phyloP scores from a whole-genome alignment of 352 stramenopile species.

The Phytopythium oedochilum region DNA sequence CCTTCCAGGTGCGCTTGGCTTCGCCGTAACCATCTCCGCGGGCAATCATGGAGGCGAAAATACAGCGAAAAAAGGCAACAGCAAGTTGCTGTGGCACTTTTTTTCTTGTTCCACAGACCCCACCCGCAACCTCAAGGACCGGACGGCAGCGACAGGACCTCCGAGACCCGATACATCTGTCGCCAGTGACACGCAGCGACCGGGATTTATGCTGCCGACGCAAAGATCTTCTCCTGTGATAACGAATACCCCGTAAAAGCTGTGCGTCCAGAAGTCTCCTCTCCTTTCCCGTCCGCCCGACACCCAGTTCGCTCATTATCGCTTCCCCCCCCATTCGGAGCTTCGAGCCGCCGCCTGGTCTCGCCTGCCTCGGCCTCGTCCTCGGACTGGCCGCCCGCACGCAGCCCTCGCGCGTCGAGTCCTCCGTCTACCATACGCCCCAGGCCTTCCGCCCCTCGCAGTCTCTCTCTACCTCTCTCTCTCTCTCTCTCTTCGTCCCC shows the following conservation, averaged over 20 bases:
- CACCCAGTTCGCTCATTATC: neutral
- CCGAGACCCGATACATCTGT: neutral
- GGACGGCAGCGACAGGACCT: no score
- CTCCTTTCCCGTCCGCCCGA: neutral
- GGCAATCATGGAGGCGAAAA: no score
- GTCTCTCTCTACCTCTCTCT: neutral
- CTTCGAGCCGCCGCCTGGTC: neutral
- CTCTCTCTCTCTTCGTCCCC: neutral
- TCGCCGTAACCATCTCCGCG: no score
- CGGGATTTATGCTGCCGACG: no score
- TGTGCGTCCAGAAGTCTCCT: neutral
- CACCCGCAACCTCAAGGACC: no score
- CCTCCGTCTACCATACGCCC: conserved; percentile 1
- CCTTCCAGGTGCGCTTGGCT: neutral
- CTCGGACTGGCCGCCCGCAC: neutral
- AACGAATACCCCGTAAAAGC: neutral
- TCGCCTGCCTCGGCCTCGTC: neutral
- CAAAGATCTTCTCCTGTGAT: neutral
- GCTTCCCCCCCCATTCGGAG: conserved; percentile 1
- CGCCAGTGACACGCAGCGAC: neutral
- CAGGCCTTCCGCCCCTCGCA: neutral
- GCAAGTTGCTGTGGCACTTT: neutral
- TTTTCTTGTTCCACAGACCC: neutral
- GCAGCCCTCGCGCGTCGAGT: neutral
- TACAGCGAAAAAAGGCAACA: neutral